phyloP scores from a whole-genome alignment of 768 basidiomycete genomes.

The Russula griseocarnosa region DNA sequence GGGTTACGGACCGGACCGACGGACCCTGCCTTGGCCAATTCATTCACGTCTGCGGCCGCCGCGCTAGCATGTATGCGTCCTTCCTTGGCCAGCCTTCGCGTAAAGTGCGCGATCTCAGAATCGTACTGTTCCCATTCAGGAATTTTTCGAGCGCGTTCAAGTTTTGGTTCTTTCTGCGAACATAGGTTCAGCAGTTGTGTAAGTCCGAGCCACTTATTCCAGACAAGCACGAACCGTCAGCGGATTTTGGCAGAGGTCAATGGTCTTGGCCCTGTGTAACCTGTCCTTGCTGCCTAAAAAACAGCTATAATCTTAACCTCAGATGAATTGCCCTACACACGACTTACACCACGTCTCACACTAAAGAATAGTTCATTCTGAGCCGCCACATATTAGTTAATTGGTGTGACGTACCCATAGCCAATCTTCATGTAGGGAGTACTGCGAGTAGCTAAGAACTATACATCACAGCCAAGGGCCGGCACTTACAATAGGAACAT shows the following conservation, averaged over 20 bases:
- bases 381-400: not conserved
- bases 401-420: slow-evolving; percentile 67
- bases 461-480: not conserved
- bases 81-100: slow-evolving; percentile 61
- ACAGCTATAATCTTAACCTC: slow-evolving; percentile 1
- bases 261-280: slow-evolving; percentile 75
- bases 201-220: not conserved
- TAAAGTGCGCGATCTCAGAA: slow-evolving; percentile 80
- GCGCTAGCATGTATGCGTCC: slow-evolving; percentile 66
- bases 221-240: slow-evolving; percentile 60
- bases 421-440: slow-evolving; percentile 90
- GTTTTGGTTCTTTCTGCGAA: slow-evolving; percentile 93
- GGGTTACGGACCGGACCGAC: not conserved
- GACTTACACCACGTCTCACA: slow-evolving; percentile 97
- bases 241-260: slow-evolving; percentile 96
- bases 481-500: slow-evolving; percentile 84
- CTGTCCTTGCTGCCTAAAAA: slow-evolving; percentile 73
- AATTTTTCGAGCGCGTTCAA: slow-evolving; percentile 87
- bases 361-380: slow-evolving; percentile 36
- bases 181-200: not conserved
- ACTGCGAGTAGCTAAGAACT: slow-evolving; percentile 43
- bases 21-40: slow-evolving; percentile 52
- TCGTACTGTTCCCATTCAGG: slow-evolving; percentile 99
- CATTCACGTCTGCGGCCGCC: slow-evolving; percentile 64
- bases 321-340: not conserved